Conservation (phyloP, 495 filamentous ascomycete genomes). For the Penicillium maclennaniae region DNA sequence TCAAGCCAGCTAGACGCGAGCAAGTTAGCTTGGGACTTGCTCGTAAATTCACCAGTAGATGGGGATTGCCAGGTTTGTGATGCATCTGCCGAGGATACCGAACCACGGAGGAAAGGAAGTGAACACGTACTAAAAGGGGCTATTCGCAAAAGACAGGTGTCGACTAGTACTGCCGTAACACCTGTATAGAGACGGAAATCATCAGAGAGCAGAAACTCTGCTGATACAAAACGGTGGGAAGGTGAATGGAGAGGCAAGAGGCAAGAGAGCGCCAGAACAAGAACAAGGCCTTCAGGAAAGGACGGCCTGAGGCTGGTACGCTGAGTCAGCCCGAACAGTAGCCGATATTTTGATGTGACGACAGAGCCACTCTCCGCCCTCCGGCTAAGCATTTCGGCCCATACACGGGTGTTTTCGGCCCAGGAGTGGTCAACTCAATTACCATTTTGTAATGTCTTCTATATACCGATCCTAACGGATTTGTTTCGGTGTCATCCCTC, state of each 20-base stretch:
- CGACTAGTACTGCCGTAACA: constrained; percentile 47
- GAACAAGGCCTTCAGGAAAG: constrained; percentile 17
- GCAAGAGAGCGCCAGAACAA: constrained; percentile 14
- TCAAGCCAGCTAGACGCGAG: constrained; percentile 7
- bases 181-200: constrained; percentile 42
- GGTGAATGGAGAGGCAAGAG: constrained; percentile 12
- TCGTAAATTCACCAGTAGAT: not conserved
- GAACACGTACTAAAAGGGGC: constrained; percentile 16
- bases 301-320: constrained; percentile 23
- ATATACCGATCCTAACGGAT: not conserved
- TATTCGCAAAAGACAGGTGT: constrained; percentile 36
- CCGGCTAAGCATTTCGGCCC: constrained; percentile 25
- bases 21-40: constrained; percentile 6
- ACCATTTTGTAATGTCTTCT: constrained; percentile 9
- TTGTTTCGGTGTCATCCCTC: not conserved
- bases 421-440: constrained; percentile 14
- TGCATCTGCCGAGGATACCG: constrained; percentile 25
- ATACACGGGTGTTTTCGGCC: constrained; percentile 27
- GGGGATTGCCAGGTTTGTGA: constrained; percentile 21
- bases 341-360: constrained; percentile 9
- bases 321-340: constrained; percentile 27
- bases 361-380: not conserved
- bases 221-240: constrained; percentile 17
- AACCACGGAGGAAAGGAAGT: constrained; percentile 34
- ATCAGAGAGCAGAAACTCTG: constrained; percentile 44